These are phyloP conservation scores for Tremellales sp. DNA, from an alignment of 1,284 basidiomycete genomes.

Conservation along the genomic window DNA sequence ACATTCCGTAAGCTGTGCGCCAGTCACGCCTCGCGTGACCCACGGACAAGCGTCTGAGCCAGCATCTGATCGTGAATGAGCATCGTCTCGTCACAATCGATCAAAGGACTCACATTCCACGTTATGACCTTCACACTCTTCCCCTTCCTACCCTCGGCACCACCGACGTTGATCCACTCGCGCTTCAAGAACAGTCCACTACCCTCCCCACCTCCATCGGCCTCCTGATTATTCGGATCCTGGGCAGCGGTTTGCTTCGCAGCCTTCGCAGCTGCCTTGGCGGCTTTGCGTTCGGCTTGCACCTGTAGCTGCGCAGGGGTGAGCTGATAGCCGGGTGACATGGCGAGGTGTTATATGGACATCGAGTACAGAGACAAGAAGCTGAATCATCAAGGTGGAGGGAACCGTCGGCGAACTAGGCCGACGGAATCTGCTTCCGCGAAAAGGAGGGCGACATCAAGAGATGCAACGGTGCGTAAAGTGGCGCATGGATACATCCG, in stretches of 20 bases:
- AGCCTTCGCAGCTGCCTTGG: constrained; percentile 41
- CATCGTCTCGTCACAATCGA: background rate
- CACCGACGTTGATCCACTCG: constrained; percentile 53
- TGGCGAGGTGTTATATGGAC: too few relatives aligned
- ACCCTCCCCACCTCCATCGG: constrained; percentile 3
- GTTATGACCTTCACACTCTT: constrained; percentile 66
- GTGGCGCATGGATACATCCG: too few relatives aligned
- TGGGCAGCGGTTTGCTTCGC: constrained; percentile 12
- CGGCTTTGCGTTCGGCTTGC: constrained; percentile 40
- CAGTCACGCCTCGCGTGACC: constrained; percentile 9
- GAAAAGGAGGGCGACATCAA: too few relatives aligned
- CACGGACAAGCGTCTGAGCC: constrained; percentile 50
- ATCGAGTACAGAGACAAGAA: too few relatives aligned
- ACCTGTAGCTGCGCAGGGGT: constrained; percentile 42
- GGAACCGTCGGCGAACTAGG: too few relatives aligned
- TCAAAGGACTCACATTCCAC: constrained; percentile 49
- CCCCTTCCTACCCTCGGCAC: constrained; percentile 55
- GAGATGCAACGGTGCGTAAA: too few relatives aligned
- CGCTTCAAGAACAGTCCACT: constrained; percentile 34
- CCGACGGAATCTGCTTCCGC: too few relatives aligned
- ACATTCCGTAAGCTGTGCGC: background rate
- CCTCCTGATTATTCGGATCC: constrained; percentile 4
- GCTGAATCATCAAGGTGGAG: too few relatives aligned
- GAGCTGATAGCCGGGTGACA: constrained; percentile 16
- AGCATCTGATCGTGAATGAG: constrained; percentile 51